Percentiles rank a stretch among this genome's conserved stretches.
Evolutionary conservation across 495 filamentous ascomycete species (phyloP).

Genomic region (Echria macrotheca): DNA sequence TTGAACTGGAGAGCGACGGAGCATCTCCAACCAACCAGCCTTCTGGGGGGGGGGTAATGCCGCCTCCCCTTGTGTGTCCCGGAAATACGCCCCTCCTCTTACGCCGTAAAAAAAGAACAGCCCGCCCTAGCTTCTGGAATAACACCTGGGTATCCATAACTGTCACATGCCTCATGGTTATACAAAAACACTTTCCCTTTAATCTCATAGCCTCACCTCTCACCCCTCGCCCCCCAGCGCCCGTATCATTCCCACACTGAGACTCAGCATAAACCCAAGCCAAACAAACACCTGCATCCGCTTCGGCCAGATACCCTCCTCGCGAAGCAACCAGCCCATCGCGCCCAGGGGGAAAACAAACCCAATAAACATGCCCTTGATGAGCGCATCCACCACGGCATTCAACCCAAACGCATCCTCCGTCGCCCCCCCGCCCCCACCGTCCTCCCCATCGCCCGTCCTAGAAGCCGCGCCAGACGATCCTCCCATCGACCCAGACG

Average conservation of each 20-base stretch:
- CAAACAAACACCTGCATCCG: slow-evolving; percentile 78
- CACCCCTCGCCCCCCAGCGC: slow-evolving; percentile 29
- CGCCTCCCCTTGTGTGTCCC: no score
- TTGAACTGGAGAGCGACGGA: no score
- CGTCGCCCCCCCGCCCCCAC: slow-evolving; percentile 22
- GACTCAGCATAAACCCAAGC: slow-evolving; percentile 60
- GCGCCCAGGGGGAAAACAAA: slow-evolving; percentile 92
- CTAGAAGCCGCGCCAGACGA: slow-evolving; percentile 30
- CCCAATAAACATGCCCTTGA: slow-evolving; percentile 81
- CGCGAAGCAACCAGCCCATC: slow-evolving; percentile 74
- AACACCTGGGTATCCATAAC: no score
- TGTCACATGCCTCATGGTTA: no score
- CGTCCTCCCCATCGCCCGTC: slow-evolving; percentile 31
- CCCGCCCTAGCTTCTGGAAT: no score
- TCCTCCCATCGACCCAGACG: slow-evolving; percentile 17
- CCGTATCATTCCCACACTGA: slow-evolving; percentile 38
- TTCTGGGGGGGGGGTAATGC: no score
- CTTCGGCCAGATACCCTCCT: slow-evolving; percentile 83
- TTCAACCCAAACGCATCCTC: slow-evolving; percentile 44
- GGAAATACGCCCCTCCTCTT: no score
- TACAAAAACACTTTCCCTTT: no score
- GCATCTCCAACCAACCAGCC: no score
- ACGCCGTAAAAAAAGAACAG: no score
- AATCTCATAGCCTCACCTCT: not conserved
- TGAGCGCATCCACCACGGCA: slow-evolving; percentile 66